Percentiles rank a stretch among this genome's conserved stretches.
These are phyloP conservation scores for Parathielavia hyrcaniae DNA, from an alignment of 495 filamentous ascomycete species.

Conservation along the genomic window DNA sequence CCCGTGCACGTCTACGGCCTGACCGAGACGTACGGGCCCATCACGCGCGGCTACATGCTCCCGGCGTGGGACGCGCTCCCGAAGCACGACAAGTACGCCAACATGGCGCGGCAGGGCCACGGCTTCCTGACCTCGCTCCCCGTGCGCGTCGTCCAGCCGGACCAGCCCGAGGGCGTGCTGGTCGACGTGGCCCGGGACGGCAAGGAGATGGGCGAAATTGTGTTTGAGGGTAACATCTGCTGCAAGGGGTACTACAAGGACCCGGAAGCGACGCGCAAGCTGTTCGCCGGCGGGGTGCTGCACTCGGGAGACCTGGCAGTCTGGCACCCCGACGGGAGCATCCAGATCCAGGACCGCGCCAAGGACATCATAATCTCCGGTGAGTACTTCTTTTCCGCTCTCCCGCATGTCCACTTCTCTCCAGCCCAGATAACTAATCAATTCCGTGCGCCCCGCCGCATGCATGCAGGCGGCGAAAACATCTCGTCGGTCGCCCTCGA, in stretches of 20 bases:
- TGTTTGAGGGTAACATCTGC: conserved; percentile 88
- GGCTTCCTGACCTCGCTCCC: conserved; percentile 83
- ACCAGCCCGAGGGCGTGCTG: conserved; percentile 56
- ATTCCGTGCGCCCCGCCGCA: too few relatives aligned
- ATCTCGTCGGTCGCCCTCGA: conserved; percentile 92
- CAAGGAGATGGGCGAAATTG: conserved; percentile 87
- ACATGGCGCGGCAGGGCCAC: conserved; percentile 86
- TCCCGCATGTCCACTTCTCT: not conserved
- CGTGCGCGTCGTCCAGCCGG: conserved; percentile 74
- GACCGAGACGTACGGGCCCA: conserved; percentile 94
- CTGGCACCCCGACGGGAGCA: conserved; percentile 79
- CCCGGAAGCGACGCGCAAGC: conserved; percentile 72
- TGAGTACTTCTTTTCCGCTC: conserved; percentile 34
- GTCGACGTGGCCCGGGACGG: conserved; percentile 75
- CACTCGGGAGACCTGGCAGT: conserved; percentile 92
- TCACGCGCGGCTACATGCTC: conserved; percentile 86
- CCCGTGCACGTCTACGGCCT: conserved; percentile 95
- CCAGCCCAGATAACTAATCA: not conserved
- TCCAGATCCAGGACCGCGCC: conserved; percentile 86
- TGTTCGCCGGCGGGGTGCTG: conserved; percentile 80
- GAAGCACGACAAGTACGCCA: conserved; percentile 64
- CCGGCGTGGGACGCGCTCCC: conserved; percentile 72
- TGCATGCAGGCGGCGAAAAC: conserved; percentile 75
- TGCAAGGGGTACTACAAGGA: conserved; percentile 90
- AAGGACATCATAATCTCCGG: conserved; percentile 99